Evolutionary conservation across 192 early-diverging fungal species (phyloP), one percentile per base, ranked within the genome.

Genomic region (Rhizoclosmatium sp.): DNA sequence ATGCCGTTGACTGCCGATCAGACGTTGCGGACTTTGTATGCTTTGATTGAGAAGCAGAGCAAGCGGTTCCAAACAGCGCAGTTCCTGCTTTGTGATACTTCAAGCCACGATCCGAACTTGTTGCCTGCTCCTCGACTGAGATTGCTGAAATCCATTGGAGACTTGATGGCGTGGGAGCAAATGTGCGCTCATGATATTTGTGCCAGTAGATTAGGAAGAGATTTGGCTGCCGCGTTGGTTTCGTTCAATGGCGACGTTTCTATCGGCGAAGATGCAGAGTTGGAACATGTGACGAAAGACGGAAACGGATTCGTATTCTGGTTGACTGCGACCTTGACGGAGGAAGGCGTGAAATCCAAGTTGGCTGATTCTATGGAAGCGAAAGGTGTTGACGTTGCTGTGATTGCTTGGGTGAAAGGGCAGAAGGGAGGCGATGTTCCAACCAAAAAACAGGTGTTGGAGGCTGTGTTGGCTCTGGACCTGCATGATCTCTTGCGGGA

Each of bases 41-140:
- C 23, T 21, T 4, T 78, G 0, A 70, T 86, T 31, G 69, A 59
- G 45, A 62, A 78, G 5, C 81, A 87, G 45, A 73, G 81, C 2
- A 74, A 76, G 48, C 79, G 88, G 39, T 86, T 85, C 81, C 88
- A 89, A 62, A 75, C 75, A 3, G 69, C 85, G 9, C 54, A 85
- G 75, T 86, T 89, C 48, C 54, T 87, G 76, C 83, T 89, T 14
- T 85, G 84, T 76, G 86, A 89, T 69, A 83, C 86, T 3, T 78
- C 80, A 40, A 75, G 78, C 3, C 82, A 83, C 79, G 83, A 87
- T 39, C 72, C 69, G 31, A 69, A 71, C 64, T 71, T 76, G 23
- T 46, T 82, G 41, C 72, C 76, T 59, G 19, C 54, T 9, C 67
- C 59, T 23, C 77, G 77, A 16, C 59, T 82, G 21, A 60, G 72